Base-by-base conservation (phyloP, 2,329 filamentous ascomycete genomes). In the Penicillium sp. region DNA sequence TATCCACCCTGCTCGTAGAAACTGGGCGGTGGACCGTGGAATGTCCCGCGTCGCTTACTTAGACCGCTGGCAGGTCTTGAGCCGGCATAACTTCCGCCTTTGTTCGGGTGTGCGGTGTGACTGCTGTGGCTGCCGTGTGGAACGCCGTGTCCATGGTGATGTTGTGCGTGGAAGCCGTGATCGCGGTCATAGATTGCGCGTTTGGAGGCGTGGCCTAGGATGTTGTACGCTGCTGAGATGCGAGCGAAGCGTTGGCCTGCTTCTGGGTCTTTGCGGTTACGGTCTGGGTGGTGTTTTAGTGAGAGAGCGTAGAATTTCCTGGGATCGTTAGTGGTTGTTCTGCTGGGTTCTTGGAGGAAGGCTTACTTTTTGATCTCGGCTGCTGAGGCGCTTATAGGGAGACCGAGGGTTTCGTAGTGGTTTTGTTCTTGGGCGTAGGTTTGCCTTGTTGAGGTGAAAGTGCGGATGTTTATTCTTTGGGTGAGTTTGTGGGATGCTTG, bases 271-370 rank as follows among this genome's bases (percentile, higher is more conserved):
- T 84, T 71, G 58, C 83, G 90, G 80, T 98, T 96, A 72, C 87
- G 86, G 81, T 99, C 95, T 1, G 95, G 95, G 76, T 99, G 95
- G 82, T 96, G 89, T 53, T 84, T 79, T 77, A 97, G 96, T 70
- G 92, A 96, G 73, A 98, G 90, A 59, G 83, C 77, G 82, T 97
- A 98, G 84, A 97, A 99, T 72, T 85, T 77, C 65, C 78, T 80
- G 48, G 8, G 11, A 8, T 77, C 80, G 50, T 11, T n/a, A 29
- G 46, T 41, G 39, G 50, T 47, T 26, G 52, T 11, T 54, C 27
- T 10, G 33, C 10, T 33, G 24, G 22, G 27, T 16, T 48, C 47
- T 48, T n/a, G 47, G 44, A 24, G 37, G 3, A 19, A 29, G 9
- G 45, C 19, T n/a, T 72, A 91, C 88, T 90, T 93, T 76, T 98